A percentile compares a stretch with the other conserved stretches of the same genome.
phyloP scores from a whole-genome alignment of 176 grass and related monocot genomes.

The Avena atlantica region DNA sequence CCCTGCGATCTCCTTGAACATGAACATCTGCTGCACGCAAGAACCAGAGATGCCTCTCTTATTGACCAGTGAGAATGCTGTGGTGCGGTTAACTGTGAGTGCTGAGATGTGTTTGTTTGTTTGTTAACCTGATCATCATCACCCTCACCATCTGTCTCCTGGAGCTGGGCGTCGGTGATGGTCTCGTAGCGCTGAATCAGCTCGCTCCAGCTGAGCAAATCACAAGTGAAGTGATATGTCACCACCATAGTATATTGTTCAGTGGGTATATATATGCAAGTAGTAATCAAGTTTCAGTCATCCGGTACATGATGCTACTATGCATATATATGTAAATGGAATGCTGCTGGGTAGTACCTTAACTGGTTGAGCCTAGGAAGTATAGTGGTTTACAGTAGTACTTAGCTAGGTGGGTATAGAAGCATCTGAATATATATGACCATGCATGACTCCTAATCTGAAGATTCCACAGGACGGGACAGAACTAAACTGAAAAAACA shows the following conservation, averaged over 20 bases:
- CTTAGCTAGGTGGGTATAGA: not conserved
- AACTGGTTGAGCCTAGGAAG: not conserved
- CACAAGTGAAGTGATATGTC: not conserved
- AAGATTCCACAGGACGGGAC: not conserved
- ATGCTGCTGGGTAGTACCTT: too few species aligned
- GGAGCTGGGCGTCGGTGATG: slow-evolving; percentile 12
- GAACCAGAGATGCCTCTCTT: not conserved
- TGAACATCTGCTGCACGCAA: slow-evolving; percentile 39
- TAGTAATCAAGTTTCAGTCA: not conserved
- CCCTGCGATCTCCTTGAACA: slow-evolving; percentile 41
- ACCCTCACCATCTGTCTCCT: not conserved
- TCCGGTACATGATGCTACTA: not conserved
- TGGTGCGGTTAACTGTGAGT: too few species aligned
- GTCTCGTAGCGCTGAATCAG: slow-evolving; percentile 59
- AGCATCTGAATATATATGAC: not conserved
- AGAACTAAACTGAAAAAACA: too few species aligned
- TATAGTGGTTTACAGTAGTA: too few species aligned
- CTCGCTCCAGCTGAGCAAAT: slow-evolving; percentile 50
- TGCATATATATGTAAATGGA: not conserved
- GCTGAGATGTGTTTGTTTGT: not conserved
- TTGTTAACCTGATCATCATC: not conserved
- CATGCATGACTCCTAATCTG: not conserved
- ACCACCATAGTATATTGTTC: not conserved
- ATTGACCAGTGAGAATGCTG: not conserved
- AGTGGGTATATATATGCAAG: not conserved